Evolutionary conservation across 208 protist genomes (phyloP).

Genomic region (Wallacemonas sp.): DNA sequence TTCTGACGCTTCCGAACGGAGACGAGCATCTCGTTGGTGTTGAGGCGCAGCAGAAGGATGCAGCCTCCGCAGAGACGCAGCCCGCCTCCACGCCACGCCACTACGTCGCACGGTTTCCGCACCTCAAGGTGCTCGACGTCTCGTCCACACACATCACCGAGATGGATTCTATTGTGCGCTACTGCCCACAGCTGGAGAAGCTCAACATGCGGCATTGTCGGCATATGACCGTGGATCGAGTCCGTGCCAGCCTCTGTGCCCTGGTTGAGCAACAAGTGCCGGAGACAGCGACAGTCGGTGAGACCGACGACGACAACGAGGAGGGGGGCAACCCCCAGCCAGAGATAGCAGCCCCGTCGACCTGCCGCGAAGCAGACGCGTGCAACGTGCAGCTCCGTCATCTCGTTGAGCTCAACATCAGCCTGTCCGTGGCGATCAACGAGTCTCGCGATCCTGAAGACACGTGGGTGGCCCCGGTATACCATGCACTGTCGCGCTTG

Average conservation of each 20-base stretch:
- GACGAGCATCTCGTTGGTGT: neutral
- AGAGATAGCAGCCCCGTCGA: no score
- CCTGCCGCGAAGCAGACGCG: no score
- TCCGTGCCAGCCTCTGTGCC: neutral
- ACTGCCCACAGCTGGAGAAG: neutral
- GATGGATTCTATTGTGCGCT: neutral
- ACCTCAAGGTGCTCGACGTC: conserved; percentile 8
- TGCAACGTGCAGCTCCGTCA: no score
- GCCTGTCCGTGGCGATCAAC: no score
- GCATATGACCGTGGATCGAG: neutral
- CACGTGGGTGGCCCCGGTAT: no score
- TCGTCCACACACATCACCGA: neutral
- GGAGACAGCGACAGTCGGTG: no score
- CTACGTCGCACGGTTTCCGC: conserved; percentile 1
- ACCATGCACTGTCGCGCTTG: neutral
- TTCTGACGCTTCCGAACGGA: conserved; percentile 8
- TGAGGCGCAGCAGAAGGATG: neutral
- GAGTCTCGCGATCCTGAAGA: no score
- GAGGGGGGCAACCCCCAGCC: no score
- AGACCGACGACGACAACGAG: no score
- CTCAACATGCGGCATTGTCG: neutral
- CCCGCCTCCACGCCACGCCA: neutral
- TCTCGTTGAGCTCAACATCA: no score
- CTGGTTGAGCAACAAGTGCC: neutral
- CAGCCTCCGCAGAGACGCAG: neutral